Evolutionary conservation across 108 stramenopile genomes (phyloP).

Genomic region (Cyclotella choctawhatcheeana): DNA sequence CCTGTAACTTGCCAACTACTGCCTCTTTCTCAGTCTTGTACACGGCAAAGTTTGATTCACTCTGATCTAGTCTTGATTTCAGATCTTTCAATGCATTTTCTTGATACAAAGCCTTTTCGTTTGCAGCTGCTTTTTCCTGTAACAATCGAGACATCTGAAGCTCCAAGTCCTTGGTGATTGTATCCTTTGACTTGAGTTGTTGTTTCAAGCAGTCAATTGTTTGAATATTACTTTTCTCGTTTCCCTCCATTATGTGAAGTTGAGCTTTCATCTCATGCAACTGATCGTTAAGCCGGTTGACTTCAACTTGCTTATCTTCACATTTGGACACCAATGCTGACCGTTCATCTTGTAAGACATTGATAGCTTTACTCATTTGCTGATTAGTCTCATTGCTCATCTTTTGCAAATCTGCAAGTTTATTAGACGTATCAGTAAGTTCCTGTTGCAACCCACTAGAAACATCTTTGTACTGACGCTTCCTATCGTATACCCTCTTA

Average conservation of each 20-base stretch:
- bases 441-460: constrained; percentile 14
- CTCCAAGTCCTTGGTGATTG: constrained; percentile 4
- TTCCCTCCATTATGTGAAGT: constrained; percentile 12
- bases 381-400: constrained; percentile 40
- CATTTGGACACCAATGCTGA: constrained; percentile 18
- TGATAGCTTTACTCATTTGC: constrained; percentile 40
- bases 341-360: constrained; percentile 39
- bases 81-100: constrained; percentile 1
- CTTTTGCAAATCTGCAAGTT: constrained; percentile 31
- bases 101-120: constrained; percentile 1
- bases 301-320: constrained; percentile 26
- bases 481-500: constrained; percentile 30
- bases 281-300: constrained; percentile 22
- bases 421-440: constrained; percentile 10
- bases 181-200: neutral
- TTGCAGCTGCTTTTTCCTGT: constrained; percentile 13
- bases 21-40: constrained; percentile 22
- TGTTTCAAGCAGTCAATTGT: constrained; percentile 10
- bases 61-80: constrained; percentile 25
- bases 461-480: constrained; percentile 32
- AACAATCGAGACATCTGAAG: constrained; percentile 11
- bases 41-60: constrained; percentile 19
- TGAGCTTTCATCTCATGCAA: constrained; percentile 19
- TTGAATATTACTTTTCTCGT: neutral
- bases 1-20: constrained; percentile 13